A percentile compares a stretch with the other conserved stretches of the same genome.
Conservation (phyloP, 192 early-diverging fungal species). For the Coemansia sp. region DNA sequence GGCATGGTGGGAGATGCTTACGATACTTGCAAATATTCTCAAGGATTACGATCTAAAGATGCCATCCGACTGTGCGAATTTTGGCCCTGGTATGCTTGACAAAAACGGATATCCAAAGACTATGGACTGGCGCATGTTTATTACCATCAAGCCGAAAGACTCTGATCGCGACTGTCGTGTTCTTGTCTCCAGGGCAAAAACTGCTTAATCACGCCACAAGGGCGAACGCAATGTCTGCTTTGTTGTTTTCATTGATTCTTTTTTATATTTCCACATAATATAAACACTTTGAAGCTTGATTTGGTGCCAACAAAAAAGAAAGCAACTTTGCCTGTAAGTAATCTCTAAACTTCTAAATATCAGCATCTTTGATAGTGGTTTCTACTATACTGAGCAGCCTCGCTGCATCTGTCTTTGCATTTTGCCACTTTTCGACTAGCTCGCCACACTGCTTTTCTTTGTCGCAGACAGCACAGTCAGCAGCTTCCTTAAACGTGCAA, state of each 20-base stretch:
- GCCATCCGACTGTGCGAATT: constrained; percentile 11
- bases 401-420: background rate
- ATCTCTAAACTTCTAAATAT: too few relatives aligned
- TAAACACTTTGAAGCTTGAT: too few relatives aligned
- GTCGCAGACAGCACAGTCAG: background rate
- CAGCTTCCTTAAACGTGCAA: background rate
- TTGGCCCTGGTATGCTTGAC: constrained; percentile 28
- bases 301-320: too few relatives aligned
- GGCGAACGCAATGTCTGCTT: background rate
- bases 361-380: background rate
- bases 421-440: background rate
- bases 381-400: background rate
- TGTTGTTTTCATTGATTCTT: background rate
- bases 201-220: background rate
- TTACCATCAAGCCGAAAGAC: constrained; percentile 19
- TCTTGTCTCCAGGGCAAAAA: background rate
- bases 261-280: background rate
- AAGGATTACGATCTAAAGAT: constrained; percentile 31
- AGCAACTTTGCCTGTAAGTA: too few relatives aligned
- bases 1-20: constrained; percentile 31
- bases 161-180: constrained; percentile 26
- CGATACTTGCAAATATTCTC: constrained; percentile 25
- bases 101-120: constrained; percentile 23
- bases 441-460: background rate
- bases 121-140: constrained; percentile 29